Conservation (phyloP, 345 rosid genomes). For the Salix suchowensis region DNA sequence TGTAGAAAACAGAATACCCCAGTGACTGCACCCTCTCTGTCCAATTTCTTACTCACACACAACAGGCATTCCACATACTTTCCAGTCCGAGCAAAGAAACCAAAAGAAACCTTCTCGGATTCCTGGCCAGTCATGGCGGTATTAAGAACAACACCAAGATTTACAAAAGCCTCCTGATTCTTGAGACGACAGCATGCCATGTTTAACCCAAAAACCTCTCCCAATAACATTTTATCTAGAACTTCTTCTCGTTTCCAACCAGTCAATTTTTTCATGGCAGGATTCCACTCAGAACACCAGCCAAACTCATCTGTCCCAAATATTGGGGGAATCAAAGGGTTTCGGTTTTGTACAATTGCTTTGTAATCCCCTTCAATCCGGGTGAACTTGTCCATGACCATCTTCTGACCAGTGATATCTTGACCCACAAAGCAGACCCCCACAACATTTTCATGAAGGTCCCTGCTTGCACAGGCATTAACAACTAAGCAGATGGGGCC, state of each 20-base stretch:
- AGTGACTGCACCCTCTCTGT: conserved; percentile 61
- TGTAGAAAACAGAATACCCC: conserved; percentile 96
- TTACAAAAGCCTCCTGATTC: conserved; percentile 76
- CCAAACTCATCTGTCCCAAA: conserved; percentile 90
- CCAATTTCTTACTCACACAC: conserved; percentile 77
- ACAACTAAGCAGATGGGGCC: conserved; percentile 82
- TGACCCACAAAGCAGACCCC: conserved; percentile 97
- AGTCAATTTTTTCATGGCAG: conserved; percentile 74
- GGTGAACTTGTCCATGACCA: conserved; percentile 92
- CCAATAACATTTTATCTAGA: conserved; percentile 75
- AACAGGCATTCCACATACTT: conserved; percentile 76
- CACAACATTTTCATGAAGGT: conserved; percentile 70
- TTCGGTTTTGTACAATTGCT: conserved; percentile 86
- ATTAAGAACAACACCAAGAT: conserved; percentile 70
- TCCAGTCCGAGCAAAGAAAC: conserved; percentile 65
- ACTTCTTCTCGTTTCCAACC: conserved; percentile 86
- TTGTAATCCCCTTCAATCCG: conserved; percentile 96
- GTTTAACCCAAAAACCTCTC: conserved; percentile 78
- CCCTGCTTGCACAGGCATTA: conserved; percentile 90
- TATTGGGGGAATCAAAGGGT: conserved; percentile 89
- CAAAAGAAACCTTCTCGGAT: conserved; percentile 69
- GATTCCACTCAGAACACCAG: conserved; percentile 98
- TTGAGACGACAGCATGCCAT: conserved; percentile 72
- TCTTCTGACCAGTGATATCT: conserved; percentile 90
- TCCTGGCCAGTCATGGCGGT: conserved; percentile 68